These are phyloP conservation scores for Ehretia macrophylla DNA, from an alignment of 257 asterid genomes.

Conservation along the genomic window DNA sequence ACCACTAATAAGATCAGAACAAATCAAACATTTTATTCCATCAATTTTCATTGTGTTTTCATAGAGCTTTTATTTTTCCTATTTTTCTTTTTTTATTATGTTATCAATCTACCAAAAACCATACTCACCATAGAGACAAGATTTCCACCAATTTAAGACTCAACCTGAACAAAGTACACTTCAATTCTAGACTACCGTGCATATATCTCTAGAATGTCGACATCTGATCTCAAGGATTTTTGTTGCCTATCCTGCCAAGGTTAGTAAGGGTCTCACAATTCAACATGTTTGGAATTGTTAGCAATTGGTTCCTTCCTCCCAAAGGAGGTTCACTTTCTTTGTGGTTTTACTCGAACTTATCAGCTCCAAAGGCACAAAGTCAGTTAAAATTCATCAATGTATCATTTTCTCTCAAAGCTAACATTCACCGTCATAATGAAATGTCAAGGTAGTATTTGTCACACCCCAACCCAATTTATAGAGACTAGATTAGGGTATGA, in stretches of 20 bases:
- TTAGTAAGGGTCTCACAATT: constrained; percentile 3
- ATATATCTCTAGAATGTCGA: constrained; percentile 85
- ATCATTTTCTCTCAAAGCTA: no score
- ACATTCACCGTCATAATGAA: no score
- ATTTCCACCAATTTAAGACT: constrained; percentile 25
- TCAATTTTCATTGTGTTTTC: no score
- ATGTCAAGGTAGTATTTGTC: no score
- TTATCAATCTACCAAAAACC: no score
- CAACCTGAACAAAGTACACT: constrained; percentile 35
- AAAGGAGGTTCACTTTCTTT: not conserved
- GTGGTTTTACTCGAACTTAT: no score
- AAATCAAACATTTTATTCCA: constrained; percentile 2
- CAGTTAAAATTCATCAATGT: no score
- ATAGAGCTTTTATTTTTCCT: no score
- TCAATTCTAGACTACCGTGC: constrained; percentile 93
- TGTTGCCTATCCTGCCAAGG: constrained; percentile 93
- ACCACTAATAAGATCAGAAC: not conserved
- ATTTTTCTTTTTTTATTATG: no score
- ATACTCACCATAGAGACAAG: constrained; percentile 59
- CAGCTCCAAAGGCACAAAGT: no score
- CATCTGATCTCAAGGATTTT: constrained; percentile 87
- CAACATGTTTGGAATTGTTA: not conserved
- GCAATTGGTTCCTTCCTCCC: not conserved
- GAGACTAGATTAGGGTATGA: no score
- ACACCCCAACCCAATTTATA: no score